Evolutionary conservation across 768 basidiomycete genomes (phyloP).

Genomic region (Kwoniella dendrophila): DNA sequence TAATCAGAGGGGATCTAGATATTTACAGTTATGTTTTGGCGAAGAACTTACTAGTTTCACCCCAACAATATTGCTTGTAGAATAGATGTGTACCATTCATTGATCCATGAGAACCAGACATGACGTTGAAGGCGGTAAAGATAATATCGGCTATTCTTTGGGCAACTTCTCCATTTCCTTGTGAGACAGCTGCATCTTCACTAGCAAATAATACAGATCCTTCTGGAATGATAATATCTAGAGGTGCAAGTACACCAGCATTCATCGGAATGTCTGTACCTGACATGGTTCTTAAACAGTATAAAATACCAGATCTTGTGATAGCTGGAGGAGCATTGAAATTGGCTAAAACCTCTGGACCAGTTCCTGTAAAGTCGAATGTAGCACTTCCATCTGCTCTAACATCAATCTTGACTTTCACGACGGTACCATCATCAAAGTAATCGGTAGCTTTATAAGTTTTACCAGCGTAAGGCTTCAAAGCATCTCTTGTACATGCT

Average conservation of each 20-base stretch:
- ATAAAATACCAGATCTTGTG: slow-evolving; percentile 48
- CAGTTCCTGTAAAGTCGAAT: slow-evolving; percentile 70
- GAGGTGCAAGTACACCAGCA: slow-evolving; percentile 39
- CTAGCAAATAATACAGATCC: slow-evolving; percentile 78
- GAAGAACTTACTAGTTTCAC: slow-evolving; percentile 75
- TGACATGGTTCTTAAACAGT: slow-evolving; percentile 42
- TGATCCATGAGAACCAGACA: slow-evolving; percentile 32
- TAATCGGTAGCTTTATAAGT: slow-evolving; percentile 69
- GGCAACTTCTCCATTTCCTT: slow-evolving; percentile 61
- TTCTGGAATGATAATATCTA: slow-evolving; percentile 72
- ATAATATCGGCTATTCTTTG: slow-evolving; percentile 94
- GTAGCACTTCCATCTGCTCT: slow-evolving; percentile 74
- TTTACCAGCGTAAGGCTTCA: slow-evolving; percentile 65
- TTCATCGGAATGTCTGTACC: slow-evolving; percentile 51
- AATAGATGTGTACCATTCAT: slow-evolving; percentile 29
- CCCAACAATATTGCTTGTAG: slow-evolving; percentile 75
- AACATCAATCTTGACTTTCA: slow-evolving; percentile 71
- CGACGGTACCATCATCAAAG: slow-evolving; percentile 56
- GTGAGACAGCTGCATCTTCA: slow-evolving; percentile 77
- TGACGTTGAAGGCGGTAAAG: slow-evolving; percentile 75
- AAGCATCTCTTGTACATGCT: slow-evolving; percentile 74
- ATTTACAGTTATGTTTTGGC: slow-evolving; percentile 66
- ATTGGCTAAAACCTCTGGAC: slow-evolving; percentile 38
- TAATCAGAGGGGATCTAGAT: slow-evolving; percentile 61
- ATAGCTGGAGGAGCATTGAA: slow-evolving; percentile 50